Evolutionary conservation across 148 eudicot genomes (phyloP).

Genomic region (Arctostaphylos glauca): DNA sequence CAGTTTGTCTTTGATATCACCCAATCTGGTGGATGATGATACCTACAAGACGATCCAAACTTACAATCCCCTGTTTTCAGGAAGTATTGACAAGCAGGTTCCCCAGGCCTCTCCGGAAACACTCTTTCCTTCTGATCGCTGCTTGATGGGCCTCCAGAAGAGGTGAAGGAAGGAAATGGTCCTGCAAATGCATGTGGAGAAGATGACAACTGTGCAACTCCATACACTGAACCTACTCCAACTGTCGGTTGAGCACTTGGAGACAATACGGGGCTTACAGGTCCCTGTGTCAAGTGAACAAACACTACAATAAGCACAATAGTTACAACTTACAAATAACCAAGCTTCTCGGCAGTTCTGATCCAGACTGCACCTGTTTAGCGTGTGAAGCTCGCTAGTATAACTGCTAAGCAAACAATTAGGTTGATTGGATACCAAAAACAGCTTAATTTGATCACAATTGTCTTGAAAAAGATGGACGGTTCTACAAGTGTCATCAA

Average conservation of each 20-base stretch:
- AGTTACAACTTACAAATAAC: not conserved
- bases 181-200: slow-evolving; percentile 59
- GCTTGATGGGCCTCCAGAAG: slow-evolving; percentile 45
- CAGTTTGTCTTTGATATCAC: slow-evolving; percentile 40
- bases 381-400: not conserved
- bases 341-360: not conserved
- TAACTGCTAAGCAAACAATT: not conserved
- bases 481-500: not conserved
- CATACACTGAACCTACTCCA: slow-evolving; percentile 62
- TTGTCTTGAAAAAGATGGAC: not conserved
- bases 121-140: slow-evolving; percentile 35
- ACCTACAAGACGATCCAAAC: slow-evolving; percentile 86
- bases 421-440: not conserved
- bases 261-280: slow-evolving; percentile 71
- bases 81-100: slow-evolving; percentile 84
- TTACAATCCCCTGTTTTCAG: slow-evolving; percentile 98
- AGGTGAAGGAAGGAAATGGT: slow-evolving; percentile 44
- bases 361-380: not conserved
- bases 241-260: slow-evolving; percentile 65
- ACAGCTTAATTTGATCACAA: not conserved
- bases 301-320: not conserved
- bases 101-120: slow-evolving; percentile 49
- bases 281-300: slow-evolving; percentile 52
- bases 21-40: slow-evolving; percentile 83
- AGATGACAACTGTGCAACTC: slow-evolving; percentile 55